Percentiles rank a stretch among this genome's conserved stretches.
Evolutionary conservation across 1,139 yeast genomes (phyloP).

Genomic region (Yamadazyma buinensis): DNA sequence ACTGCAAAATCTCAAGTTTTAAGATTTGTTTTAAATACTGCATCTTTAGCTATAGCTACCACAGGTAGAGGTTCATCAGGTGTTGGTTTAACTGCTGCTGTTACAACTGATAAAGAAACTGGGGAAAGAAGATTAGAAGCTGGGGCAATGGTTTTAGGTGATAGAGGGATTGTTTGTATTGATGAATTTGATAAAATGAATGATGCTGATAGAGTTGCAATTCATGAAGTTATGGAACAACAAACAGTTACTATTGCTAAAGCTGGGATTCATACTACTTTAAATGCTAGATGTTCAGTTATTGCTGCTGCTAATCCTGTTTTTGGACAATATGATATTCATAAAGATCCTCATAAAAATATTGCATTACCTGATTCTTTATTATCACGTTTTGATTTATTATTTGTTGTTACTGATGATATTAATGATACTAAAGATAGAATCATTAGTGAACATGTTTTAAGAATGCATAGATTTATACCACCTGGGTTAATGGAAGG

Average conservation of each 20-base stretch:
- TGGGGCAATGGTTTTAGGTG: constrained; percentile 99
- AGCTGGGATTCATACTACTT: constrained; percentile 96
- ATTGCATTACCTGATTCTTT: constrained; percentile 96
- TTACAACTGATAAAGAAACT: constrained; percentile 92
- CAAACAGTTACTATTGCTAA: constrained; percentile 98
- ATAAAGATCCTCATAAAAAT: constrained; percentile 93
- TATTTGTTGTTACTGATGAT: constrained; percentile 95
- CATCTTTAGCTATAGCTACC: constrained; percentile 93
- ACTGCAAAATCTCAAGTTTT: constrained; percentile 96
- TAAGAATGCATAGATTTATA: constrained; percentile 86
- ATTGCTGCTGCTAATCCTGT: constrained; percentile 99
- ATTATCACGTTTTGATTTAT: constrained; percentile 91
- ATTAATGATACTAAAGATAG: constrained; percentile 83
- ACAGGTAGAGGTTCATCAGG: constrained; percentile 99
- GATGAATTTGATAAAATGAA: constrained; percentile 99
- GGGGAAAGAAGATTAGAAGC: constrained; percentile 97
- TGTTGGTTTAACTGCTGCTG: constrained; percentile 99
- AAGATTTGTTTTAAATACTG: constrained; percentile 91
- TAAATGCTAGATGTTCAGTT: constrained; percentile 95
- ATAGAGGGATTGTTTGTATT: constrained; percentile 94
- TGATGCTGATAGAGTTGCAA: constrained; percentile 94
- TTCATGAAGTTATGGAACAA: constrained; percentile 99
- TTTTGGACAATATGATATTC: constrained; percentile 94
- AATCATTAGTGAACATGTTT: constrained; percentile 87
- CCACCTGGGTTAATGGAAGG: constrained; percentile 93